These are phyloP conservation scores for Thalassiosira mediterranea DNA, from an alignment of 352 stramenopile genomes.

Conservation along the genomic window DNA sequence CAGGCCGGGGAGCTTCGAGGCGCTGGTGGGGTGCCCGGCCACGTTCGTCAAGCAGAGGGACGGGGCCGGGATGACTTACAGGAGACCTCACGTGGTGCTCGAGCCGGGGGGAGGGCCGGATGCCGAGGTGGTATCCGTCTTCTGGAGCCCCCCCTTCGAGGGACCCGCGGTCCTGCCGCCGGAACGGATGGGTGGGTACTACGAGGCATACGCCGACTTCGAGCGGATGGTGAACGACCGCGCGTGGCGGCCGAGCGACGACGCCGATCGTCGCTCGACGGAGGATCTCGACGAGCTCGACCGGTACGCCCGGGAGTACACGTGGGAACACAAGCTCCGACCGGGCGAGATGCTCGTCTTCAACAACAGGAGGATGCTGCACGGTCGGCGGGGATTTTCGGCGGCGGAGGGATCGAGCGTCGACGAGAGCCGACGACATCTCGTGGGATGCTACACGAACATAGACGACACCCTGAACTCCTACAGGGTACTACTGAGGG, in stretches of 20 bases:
- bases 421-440: constrained; percentile 70
- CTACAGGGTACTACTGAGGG: constrained; percentile 67
- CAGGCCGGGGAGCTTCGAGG: constrained; percentile 80
- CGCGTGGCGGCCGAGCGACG: not conserved
- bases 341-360: constrained; percentile 87
- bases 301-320: constrained; percentile 75
- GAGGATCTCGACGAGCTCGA: constrained; percentile 37
- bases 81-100: constrained; percentile 91
- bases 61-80: constrained; percentile 91
- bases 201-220: constrained; percentile 82
- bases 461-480: constrained; percentile 85
- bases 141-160: constrained; percentile 95
- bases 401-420: constrained; percentile 35
- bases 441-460: constrained; percentile 89
- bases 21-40: constrained; percentile 81
- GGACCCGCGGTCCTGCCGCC: constrained; percentile 85
- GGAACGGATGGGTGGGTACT: constrained; percentile 76
- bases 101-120: not conserved
- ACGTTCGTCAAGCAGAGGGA: constrained; percentile 94
- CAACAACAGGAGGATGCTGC: constrained; percentile 89
- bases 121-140: constrained; percentile 86
- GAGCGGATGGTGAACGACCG: constrained; percentile 66
- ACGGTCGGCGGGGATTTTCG: constrained; percentile 84
- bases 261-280: not conserved
- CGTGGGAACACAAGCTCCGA: constrained; percentile 67